Base-by-base conservation (phyloP, 139 green algal species). In the Picochlorum sp. region DNA sequence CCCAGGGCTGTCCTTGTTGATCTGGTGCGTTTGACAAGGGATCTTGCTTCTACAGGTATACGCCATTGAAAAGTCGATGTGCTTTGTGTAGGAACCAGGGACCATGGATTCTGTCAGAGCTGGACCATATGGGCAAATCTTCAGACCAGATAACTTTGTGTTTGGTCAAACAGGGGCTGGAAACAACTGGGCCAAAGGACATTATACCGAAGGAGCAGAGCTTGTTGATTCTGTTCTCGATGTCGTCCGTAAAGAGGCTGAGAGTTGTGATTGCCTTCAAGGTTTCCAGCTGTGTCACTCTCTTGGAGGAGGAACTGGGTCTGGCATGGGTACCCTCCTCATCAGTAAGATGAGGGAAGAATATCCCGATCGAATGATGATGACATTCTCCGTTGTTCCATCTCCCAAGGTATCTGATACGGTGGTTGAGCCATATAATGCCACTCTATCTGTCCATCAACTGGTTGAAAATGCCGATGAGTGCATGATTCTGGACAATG, bases 341-440 rank as follows among this genome's bases (percentile, higher is more conserved):
- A 95, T 96, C 76, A 88, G 74, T 65, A 95, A 96, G 77, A 91
- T 96, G 52, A 75, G 89, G 13, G 89, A 96, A 63, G 88, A 96
- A 74, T 94, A 94, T 75, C 85, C 88, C 45, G 88, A 94, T 78
- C 85, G 92, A 68, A 98, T 98, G 90, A 98, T 98, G 94, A 73
- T 94, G 41, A 98, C 92, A 67, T 99, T 98, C 83, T 98, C 92
- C 4, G 94, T 98, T 15, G 92, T 98, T 63, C 94, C 94, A 20
- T 98, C 91, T 49, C 94, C 94, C 69, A 98, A 99, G 84, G 90
- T 99, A 79, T 98, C 92, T 24, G 94, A 99, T 83, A 98, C 94
- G 10, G 94, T 99, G 34, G 94, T 99, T 57, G 94, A 99, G 86
- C 94, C 94, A 57, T 99, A 99, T 88, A 99, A 99, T 70, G 94